Base-by-base conservation (phyloP, 176 grass and related monocot genomes). In the Oryza meyeriana region DNA sequence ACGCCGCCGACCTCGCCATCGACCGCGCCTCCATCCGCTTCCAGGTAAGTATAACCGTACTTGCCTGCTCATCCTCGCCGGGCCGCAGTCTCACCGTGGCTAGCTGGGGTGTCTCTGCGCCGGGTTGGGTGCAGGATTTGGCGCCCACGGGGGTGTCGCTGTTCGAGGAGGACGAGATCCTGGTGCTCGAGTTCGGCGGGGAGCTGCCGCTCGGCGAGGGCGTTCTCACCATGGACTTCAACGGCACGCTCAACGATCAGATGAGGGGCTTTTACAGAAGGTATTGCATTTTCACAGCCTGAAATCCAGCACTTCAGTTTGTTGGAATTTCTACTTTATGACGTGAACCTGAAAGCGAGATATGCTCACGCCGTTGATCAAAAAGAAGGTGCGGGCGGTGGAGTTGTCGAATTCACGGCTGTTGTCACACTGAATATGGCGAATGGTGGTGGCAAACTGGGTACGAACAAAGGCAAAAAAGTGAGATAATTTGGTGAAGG, bases 261-360 rank as follows among this genome's bases (percentile, higher is more conserved):
- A 84, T 98, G 88, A 93, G 79, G 63, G 95, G 95, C 1, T 94
- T 94, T 78, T 98, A 94, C 72, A 59, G 88, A 65, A 94, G 94
- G 94, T 94, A 65, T 42, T 12, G 48, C 33, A 27, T 74, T 64
- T 61, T 26, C 36, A 25, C 33, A 40, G 27, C 40, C 17, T 66
- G 33, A 14, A 26, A 14, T 10, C 11, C 2, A 3, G 50, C 47
- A 58, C 2, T 58, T 52, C 7, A 8, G 13, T n/a, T 45, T 68
- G 2, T 61, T 61, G 35, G 8, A 11, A 10, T 41, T 8, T 20
- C 6, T 35, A 48, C 36, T 20, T 0, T 1, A 63, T 34, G 26
- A 6, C 28, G 28, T 18, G 64, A 20, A 42, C 9, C 8, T 33
- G n/a, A n/a, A n/a, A n/a, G n/a, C n/a, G n/a, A n/a, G n/a, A n/a